Evolutionary conservation across 2,329 filamentous ascomycete species (phyloP), one percentile per base, ranked within the genome.

Genomic region (Penicillium janthinellum): DNA sequence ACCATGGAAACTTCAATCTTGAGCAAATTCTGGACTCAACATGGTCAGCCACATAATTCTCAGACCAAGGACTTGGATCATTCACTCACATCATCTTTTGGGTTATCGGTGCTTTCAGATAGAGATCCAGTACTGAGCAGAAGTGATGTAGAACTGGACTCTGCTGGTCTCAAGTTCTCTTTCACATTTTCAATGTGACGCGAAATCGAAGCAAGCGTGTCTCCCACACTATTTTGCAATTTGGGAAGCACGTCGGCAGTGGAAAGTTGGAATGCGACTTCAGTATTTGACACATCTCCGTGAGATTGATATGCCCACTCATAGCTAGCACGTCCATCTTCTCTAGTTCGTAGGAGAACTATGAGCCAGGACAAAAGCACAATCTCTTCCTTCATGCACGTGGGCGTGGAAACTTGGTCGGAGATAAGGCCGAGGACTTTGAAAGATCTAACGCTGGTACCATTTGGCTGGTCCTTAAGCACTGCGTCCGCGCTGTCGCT

Each of bases 331-430:
- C 73, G 68, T 38, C 68, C 69, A 15, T 76, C 76, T 63, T 82
- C 80, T 10, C 71, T 70, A 1, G 75, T 79, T 11, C 79, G 73
- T 57, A 81, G 57, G 7, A 82, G 75, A 6, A 79, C 74, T 12
- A 81, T 70, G 14, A 81, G 72, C 80, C 80, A 82, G 42, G 80
- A 74, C 38, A 77, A 47, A 11, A 82, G 73, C 12, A 82, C 17
- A 15, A 78, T 54, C 17, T 79, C 78, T n/a, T 80, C 75, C 58
- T 64, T 77, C 67, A 78, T 71, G 34, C 73, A 69, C 7, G 77
- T 78, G 15, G 66, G 64, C 11, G 69, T 71, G 12, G 39, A n/a
- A 3, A 37, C 53, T 15, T 71, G 56, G 38, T 73, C 60, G 35
- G 70, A 61, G 11, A 57, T 62, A 57, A 78, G 68, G 5, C 62